phyloP scores from a whole-genome alignment of 139 green algal species.

The Chlorella vulgaris region DNA sequence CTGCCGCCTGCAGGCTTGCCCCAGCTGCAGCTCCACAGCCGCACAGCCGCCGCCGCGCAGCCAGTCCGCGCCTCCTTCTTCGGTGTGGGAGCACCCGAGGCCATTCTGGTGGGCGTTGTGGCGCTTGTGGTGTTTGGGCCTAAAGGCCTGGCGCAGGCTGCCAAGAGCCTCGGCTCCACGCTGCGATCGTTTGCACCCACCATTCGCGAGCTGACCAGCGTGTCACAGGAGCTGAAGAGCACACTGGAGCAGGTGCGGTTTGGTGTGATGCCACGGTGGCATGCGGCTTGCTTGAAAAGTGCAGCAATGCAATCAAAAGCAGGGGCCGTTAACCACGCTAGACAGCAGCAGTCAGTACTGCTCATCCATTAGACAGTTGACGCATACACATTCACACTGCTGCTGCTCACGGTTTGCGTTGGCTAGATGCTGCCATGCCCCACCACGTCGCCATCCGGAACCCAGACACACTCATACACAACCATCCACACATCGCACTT shows the following conservation, averaged over 20 bases:
- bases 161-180: conserved; percentile 84
- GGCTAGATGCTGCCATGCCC: too few relatives aligned
- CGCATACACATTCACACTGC: too few relatives aligned
- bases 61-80: conserved; percentile 73
- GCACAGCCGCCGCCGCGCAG: conserved; percentile 12
- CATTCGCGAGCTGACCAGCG: conserved; percentile 90
- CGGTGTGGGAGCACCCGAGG: conserved; percentile 96
- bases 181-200: conserved; percentile 91
- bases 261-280: background rate
- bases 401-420: too few relatives aligned
- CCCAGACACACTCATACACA: background rate
- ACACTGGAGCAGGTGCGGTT: conserved; percentile 72
- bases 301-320: background rate
- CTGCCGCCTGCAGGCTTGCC: background rate
- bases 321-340: background rate
- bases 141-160: conserved; percentile 96
- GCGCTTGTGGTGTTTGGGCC: conserved; percentile 98
- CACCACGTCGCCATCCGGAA: background rate
- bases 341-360: too few relatives aligned
- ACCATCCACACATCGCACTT: background rate
- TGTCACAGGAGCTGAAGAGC: conserved; percentile 87
- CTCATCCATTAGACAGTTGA: too few relatives aligned
- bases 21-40: background rate
- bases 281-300: background rate
- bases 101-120: conserved; percentile 96